Conservation (phyloP, 2,329 filamentous ascomycete genomes). For the Aureobasidium sp. region DNA sequence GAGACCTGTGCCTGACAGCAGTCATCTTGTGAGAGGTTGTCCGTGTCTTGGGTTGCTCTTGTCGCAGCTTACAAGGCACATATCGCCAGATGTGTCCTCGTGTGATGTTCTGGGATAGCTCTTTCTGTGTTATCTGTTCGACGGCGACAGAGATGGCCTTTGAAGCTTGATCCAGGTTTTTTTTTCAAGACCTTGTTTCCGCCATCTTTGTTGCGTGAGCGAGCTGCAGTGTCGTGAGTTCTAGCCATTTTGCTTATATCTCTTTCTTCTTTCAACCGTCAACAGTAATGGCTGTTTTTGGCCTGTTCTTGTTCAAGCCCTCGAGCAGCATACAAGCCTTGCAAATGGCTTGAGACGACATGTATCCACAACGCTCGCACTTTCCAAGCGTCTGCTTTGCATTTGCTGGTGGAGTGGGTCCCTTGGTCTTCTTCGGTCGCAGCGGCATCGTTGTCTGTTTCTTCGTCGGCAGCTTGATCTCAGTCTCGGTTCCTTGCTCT, state of each 20-base stretch:
- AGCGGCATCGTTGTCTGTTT: conserved; percentile 18
- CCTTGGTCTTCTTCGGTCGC: conserved; percentile 26
- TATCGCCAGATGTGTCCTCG: not conserved
- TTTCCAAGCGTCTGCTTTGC: conserved; percentile 65
- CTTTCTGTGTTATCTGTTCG: not conserved
- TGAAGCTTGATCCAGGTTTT: no score
- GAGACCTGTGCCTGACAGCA: no score
- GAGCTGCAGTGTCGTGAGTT: not conserved
- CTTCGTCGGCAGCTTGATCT: conserved; percentile 40
- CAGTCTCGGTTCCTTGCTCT: conserved; percentile 50
- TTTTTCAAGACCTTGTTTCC: no score
- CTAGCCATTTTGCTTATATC: not conserved
- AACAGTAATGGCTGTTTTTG: conserved; percentile 32
- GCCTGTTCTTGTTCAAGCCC: conserved; percentile 68
- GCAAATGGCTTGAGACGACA: conserved; percentile 88
- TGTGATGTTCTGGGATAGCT: not conserved
- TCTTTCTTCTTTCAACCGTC: conserved; percentile 9
- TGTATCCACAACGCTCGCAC: conserved; percentile 84
- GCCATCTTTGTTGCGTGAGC: no score
- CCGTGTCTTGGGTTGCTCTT: no score
- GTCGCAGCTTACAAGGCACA: no score
- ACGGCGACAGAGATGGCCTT: not conserved
- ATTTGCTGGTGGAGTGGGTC: conserved; percentile 21
- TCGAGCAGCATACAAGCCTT: conserved; percentile 90
- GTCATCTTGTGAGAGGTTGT: no score